A percentile compares a stretch with the other conserved stretches of the same genome.
Conservation (phyloP, 164 flowering plant genomes). For the Nymphaea colorata region DNA sequence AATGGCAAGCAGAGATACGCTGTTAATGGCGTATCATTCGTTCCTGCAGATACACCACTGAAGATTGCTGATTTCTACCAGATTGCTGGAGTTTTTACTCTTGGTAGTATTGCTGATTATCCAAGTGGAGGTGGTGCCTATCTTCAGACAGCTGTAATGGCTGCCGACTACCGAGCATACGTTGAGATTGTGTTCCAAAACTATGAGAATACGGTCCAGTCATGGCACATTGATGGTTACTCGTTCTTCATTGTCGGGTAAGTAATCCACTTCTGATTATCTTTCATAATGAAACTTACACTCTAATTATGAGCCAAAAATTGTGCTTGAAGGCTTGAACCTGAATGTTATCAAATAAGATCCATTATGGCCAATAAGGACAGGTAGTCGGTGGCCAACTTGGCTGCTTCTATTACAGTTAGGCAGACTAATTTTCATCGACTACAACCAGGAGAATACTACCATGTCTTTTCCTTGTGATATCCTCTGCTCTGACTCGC, state of each 20-base stretch:
- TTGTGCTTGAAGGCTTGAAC: too few relatives aligned
- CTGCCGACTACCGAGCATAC: constrained; percentile 59
- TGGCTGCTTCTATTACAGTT: too few relatives aligned
- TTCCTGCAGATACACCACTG: constrained; percentile 72
- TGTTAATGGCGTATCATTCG: constrained; percentile 72
- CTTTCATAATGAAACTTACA: too few relatives aligned
- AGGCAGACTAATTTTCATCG: too few relatives aligned
- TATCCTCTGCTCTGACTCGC: too few relatives aligned
- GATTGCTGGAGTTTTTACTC: constrained; percentile 50
- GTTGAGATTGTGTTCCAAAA: constrained; percentile 67
- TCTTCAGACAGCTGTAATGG: constrained; percentile 81
- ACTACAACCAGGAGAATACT: too few relatives aligned
- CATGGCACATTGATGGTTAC: constrained; percentile 82
- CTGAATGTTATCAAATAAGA: too few relatives aligned
- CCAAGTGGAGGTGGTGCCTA: constrained; percentile 54
- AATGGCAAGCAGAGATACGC: constrained; percentile 80
- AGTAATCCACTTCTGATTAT: constrained; percentile 2
- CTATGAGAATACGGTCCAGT: constrained; percentile 53
- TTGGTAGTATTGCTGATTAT: constrained; percentile 53
- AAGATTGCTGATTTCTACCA: constrained; percentile 75
- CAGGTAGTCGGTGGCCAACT: too few relatives aligned
- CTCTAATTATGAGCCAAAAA: too few relatives aligned
- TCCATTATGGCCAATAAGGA: too few relatives aligned
- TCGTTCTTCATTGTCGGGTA: constrained; percentile 78
- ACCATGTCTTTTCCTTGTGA: too few relatives aligned